A percentile compares a stretch with the other conserved stretches of the same genome.
Evolutionary conservation across 1,284 basidiomycete genomes (phyloP).

Genomic region (Malassezia caprae): DNA sequence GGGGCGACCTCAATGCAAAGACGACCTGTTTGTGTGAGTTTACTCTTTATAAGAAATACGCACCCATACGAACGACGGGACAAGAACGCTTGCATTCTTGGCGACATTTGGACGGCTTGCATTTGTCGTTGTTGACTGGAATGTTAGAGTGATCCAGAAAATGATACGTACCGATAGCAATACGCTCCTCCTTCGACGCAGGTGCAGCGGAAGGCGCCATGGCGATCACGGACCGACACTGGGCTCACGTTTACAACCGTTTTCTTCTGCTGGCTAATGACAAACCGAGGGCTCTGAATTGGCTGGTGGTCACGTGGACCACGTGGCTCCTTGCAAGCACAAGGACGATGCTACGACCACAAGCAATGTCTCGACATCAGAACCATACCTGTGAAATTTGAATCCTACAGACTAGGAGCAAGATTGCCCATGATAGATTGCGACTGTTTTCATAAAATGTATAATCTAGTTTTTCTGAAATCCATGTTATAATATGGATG

Average conservation of each 20-base stretch:
- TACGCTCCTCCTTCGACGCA: slow-evolving; percentile 38
- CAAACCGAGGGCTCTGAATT: slow-evolving; percentile 9
- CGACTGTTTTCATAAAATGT: too few species aligned
- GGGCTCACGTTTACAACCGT: neutral
- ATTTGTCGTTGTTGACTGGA: slow-evolving; percentile 45
- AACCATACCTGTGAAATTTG: too few species aligned
- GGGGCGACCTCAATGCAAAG: slow-evolving; percentile 44
- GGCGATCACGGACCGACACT: neutral
- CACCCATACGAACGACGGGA: slow-evolving; percentile 46
- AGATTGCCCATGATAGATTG: too few species aligned
- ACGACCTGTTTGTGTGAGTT: slow-evolving; percentile 10
- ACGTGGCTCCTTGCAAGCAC: neutral
- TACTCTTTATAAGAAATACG: neutral
- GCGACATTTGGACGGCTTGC: slow-evolving; percentile 47
- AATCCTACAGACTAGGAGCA: too few species aligned
- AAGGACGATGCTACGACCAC: too few species aligned
- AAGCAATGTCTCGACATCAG: too few species aligned
- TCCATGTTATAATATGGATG: too few species aligned
- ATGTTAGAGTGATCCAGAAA: neutral
- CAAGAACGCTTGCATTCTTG: slow-evolving; percentile 48
- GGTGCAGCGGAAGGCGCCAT: slow-evolving; percentile 17
- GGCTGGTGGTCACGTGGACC: neutral
- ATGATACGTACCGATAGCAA: slow-evolving; percentile 33
- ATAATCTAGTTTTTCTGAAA: too few species aligned
- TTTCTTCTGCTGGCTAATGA: neutral